Base-by-base conservation (phyloP, 1,284 basidiomycete genomes). In the Austroboletus novae-zelandiae region DNA sequence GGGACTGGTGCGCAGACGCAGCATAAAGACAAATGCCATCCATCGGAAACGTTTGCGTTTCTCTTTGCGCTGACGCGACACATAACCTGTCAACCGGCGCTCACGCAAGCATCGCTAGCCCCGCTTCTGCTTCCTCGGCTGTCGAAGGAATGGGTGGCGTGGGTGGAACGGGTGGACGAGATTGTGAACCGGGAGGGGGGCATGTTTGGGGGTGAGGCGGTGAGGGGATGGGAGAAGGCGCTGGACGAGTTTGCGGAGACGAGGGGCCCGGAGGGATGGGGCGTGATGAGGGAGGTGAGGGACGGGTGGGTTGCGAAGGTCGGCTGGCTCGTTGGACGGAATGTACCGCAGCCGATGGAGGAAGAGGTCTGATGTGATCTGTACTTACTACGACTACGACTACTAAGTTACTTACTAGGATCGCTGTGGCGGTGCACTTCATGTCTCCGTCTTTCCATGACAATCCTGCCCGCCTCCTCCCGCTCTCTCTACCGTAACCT, bases 131-230 rank as follows among this genome's bases (percentile, higher is more conserved):
- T 83, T 45, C 78, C 80, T 2, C 83, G 86, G 14, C 68, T 91
- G 34, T 59, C 73, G 10, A 75, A 81, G 40, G 89, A 91, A 64
- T 91, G 89, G 89, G 76, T 71, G 44, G 81, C 80, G 13, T 91
- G 89, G 89, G 74, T 89, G n/a, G 73, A 80, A 40, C 76, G 75
- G 40, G 74, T 91, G 29, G 84, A 89, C 58, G 71, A 79, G 17
- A 69, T 78, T 10, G 84, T 88, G 3, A 90, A 91, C 60, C 72
- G 69, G n/a, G 74, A 86, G 55, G 85, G 80, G 7, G 81, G 86
- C 5, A 89, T 91, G 88, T 90, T 89, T 64, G 81, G 86, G 7
- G 76, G 74, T 43, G 86, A 89, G 53, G 78, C 75, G 13, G 86
- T 85, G 25, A 68, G 74, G 50, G 71, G 70, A 8, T 91, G 89